Conservation (phyloP, 2,329 filamentous ascomycete species). For the Graphiopsis chlorocephala region DNA sequence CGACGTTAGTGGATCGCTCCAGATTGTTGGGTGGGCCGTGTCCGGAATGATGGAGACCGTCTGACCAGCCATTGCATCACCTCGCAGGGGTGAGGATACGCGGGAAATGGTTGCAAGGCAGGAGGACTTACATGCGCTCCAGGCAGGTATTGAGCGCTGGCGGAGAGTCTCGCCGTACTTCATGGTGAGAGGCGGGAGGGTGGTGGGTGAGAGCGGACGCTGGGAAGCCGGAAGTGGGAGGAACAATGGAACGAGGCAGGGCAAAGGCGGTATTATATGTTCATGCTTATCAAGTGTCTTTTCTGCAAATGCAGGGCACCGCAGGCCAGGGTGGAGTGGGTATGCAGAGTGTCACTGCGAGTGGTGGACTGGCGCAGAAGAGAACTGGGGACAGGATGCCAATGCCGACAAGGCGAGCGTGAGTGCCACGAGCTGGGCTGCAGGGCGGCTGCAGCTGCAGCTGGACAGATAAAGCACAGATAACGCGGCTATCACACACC, state of each 20-base stretch:
- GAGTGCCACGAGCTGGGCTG: background rate
- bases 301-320: background rate
- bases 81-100: background rate
- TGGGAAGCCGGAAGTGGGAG: background rate
- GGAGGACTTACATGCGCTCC: slow-evolving; percentile 48
- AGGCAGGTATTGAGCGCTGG: slow-evolving; percentile 75
- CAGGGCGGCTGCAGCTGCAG: background rate
- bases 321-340: background rate
- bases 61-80: slow-evolving; percentile 6
- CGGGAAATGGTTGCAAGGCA: no score
- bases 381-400: background rate
- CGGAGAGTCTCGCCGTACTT: slow-evolving; percentile 75
- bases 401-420: background rate
- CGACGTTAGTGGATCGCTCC: slow-evolving; percentile 12
- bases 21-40: slow-evolving; percentile 14
- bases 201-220: background rate
- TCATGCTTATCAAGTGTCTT: background rate
- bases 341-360: background rate
- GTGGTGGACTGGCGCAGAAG: background rate
- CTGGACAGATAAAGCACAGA: no score
- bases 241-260: background rate
- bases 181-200: slow-evolving; percentile 46
- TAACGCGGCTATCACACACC: background rate
- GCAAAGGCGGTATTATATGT: background rate
- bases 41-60: background rate